Base-by-base conservation (phyloP, 2,329 filamentous ascomycete genomes). In the Aspergillus oerlinghausenensis region DNA sequence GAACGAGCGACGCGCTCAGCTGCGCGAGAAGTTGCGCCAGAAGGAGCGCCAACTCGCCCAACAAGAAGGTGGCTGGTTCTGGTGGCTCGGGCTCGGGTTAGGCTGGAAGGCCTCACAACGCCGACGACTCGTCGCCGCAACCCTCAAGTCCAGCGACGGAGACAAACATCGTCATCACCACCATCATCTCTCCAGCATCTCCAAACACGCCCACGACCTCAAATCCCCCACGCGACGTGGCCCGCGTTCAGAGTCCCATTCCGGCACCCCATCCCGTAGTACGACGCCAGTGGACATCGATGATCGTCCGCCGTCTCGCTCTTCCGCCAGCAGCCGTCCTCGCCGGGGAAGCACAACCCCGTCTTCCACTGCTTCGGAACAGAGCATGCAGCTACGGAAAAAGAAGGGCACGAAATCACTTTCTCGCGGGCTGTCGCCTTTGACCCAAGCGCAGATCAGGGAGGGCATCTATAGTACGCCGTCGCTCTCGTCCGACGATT, bases 1-100 rank as follows among this genome's bases (percentile, higher is more conserved):
- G 73, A 99, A 99, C 69, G 91, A 96, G 72, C 87, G 93, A 2
- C 86, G 94, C 11, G 84, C 88, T 2, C 77, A 89, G 56, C 78
- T 97, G 25, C 83, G 90, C 23, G 77, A 81, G 47, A 89, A 89
- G 68, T 78, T 96, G 51, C 84, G 86, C 60, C 82, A 85, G 52
- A 82, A 84, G 32, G 87, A 92, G 65, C 81, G 82, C 19, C 85
- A 88, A 28, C 76, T 90, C 42, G 86, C 88, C 11, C 85, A 84
- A 67, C 79, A 86, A 65, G 80, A 87, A 59, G 85, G 88, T 52
- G 84, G 88, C 23, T 89, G 87, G 86, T 78, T 95, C 38, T 95
- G 91, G 91, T 95, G 92, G 88, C 84, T 90, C 1, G 89, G 92
- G 88, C 84, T 90, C 1, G 89, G 90, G 0, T 77, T 83, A 35